These are phyloP conservation scores for Porogramme epimiltina DNA, from an alignment of 1,284 basidiomycete species.

Conservation along the genomic window DNA sequence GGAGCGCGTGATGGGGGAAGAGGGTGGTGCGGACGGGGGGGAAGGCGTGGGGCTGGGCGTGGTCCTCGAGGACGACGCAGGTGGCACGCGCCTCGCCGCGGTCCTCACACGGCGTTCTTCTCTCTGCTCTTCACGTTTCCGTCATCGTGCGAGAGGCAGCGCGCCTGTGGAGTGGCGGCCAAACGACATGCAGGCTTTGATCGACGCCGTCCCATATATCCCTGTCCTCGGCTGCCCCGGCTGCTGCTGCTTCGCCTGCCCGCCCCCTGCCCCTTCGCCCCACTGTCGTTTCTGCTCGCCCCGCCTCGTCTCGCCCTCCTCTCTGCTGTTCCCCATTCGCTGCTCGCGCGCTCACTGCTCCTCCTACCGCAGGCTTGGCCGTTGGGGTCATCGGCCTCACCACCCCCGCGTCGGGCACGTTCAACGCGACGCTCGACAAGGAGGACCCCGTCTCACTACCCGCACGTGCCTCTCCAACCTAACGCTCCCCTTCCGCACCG, in stretches of 20 bases:
- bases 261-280: background rate
- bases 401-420: constrained; percentile 53
- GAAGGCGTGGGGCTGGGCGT: constrained; percentile 3
- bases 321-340: background rate
- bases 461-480: constrained; percentile 47
- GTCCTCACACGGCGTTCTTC: constrained; percentile 9
- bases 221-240: constrained; percentile 4
- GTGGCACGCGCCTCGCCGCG: constrained; percentile 1
- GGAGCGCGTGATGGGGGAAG: constrained; percentile 11
- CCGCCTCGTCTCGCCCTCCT: background rate
- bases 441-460: constrained; percentile 44
- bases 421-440: constrained; percentile 59
- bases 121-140: too few species aligned
- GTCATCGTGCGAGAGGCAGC: constrained; percentile 4
- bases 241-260: background rate
- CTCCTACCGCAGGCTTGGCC: constrained; percentile 48
- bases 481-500: constrained; percentile 55
- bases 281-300: constrained; percentile 5
- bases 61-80: too few species aligned
- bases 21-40: too few species aligned
- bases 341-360: constrained; percentile 1
- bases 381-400: constrained; percentile 59
- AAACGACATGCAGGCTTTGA: background rate
- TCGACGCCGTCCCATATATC: constrained; percentile 9
- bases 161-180: background rate